phyloP scores from a whole-genome alignment of 495 filamentous ascomycete species.

The Chaetomium tenue region DNA sequence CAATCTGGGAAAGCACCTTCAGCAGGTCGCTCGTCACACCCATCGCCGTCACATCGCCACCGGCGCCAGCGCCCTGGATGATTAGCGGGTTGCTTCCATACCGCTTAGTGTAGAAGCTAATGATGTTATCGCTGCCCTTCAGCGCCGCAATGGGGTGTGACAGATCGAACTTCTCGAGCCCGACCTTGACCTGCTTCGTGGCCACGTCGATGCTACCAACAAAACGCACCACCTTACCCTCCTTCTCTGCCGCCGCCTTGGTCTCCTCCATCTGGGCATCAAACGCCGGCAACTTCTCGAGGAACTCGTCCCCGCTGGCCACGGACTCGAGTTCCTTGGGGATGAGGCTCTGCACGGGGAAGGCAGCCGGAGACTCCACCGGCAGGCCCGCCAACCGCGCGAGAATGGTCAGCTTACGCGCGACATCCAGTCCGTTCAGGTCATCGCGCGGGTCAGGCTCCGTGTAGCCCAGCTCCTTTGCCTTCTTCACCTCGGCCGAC shows the following conservation, averaged over 20 bases:
- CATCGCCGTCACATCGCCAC: conserved; percentile 94
- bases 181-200: conserved; percentile 76
- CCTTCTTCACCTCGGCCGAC: conserved; percentile 83
- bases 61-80: conserved; percentile 91
- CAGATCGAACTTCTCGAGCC: conserved; percentile 79
- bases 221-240: conserved; percentile 89
- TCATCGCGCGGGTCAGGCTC: conserved; percentile 96
- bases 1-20: conserved; percentile 65
- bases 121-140: conserved; percentile 97
- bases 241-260: conserved; percentile 72
- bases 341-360: conserved; percentile 89
- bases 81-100: conserved; percentile 88
- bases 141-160: conserved; percentile 85
- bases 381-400: conserved; percentile 76
- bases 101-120: conserved; percentile 94
- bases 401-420: conserved; percentile 92
- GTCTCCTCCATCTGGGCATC: conserved; percentile 80
- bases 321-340: conserved; percentile 76
- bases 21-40: conserved; percentile 86
- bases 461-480: conserved; percentile 92
- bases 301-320: conserved; percentile 74
- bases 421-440: conserved; percentile 93
- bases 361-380: conserved; percentile 73
- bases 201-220: conserved; percentile 88
- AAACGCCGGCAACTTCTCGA: conserved; percentile 70